Percentiles rank a stretch among this genome's conserved stretches.
Evolutionary conservation across 1,284 basidiomycete species (phyloP).

Genomic region (Tranzscheliella williamsii): DNA sequence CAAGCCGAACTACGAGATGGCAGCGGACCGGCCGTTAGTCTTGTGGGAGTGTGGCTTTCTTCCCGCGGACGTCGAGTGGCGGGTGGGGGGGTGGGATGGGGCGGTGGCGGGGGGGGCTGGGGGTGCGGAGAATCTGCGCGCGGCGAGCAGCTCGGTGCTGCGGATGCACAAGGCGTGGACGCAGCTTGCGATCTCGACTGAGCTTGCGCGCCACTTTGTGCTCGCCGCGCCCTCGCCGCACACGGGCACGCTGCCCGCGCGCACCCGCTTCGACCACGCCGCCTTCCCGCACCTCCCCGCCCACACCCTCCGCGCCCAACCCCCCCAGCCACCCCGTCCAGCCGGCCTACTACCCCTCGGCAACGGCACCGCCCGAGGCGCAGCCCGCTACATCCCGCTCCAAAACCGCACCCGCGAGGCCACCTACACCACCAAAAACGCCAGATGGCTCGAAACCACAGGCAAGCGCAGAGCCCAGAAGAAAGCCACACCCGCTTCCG

Average conservation of each 20-base stretch:
- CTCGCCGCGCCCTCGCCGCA: conserved; percentile 17
- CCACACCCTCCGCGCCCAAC: background rate
- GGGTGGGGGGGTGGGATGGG: conserved; percentile 67
- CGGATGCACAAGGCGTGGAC: conserved; percentile 47
- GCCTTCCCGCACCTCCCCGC: conserved; percentile 8
- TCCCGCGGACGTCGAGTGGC: conserved; percentile 74
- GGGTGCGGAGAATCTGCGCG: background rate
- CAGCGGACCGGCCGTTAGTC: conserved; percentile 83
- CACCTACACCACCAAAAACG: conserved; percentile 22
- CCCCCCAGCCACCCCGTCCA: too few relatives aligned
- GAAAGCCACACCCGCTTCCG: too few relatives aligned
- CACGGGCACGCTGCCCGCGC: conserved; percentile 3
- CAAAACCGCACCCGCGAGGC: conserved; percentile 14
- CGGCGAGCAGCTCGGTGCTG: conserved; percentile 2
- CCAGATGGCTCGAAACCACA: conserved; percentile 19
- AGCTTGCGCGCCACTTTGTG: conserved; percentile 50
- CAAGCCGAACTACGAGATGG: conserved; percentile 92
- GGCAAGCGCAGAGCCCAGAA: conserved; percentile 1
- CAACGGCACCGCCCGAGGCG: conserved; percentile 18
- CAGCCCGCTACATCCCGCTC: conserved; percentile 12
- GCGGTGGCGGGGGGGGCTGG: background rate
- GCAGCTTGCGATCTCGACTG: conserved; percentile 34
- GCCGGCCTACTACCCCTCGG: conserved; percentile 18
- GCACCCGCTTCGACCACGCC: conserved; percentile 9
- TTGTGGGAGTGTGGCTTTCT: conserved; percentile 88